Evolutionary conservation across 257 asterid species (phyloP), one percentile per base, ranked within the genome.

Genomic region (Scutellaria baicalensis): DNA sequence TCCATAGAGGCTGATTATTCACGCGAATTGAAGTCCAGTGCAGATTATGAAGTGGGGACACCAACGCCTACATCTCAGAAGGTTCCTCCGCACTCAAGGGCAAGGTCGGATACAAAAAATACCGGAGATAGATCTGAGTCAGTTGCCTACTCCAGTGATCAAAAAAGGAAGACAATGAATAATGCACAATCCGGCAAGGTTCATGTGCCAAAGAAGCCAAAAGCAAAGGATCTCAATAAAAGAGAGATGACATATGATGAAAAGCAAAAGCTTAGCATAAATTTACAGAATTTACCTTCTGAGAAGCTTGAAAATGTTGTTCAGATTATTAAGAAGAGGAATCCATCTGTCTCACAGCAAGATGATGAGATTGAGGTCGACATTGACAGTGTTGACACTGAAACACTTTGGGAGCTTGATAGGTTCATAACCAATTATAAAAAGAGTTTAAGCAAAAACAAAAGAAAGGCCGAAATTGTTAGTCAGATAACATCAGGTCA

Each of bases 351-450:
- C 55, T 81, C 88, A 38, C 96, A 89, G 81, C 85, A 84, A 60
- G 96, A 92, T 73, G 96, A 89, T 82, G 97, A 92, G 79, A 89
- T 92, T 58, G 97, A 92, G 77, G 96, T 92, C 47, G 97, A 92
- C 68, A 92, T 92, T 49, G 97, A 92, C 73, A 84, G 81, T 70
- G 93, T 92, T 58, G 97, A 91, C 78, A 85, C 91, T 7, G 97
- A 91, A 79, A 91, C 97, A 70, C 90, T 91, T 57, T 91, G 97
- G 97, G 97, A 91, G 88, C 96, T 91, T 48, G 97, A 91, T 75
- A 84, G 97, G 82, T 91, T 89, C 85, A 80, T 91, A 67, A 81
- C 93, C 42, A 87, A 92, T 78, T 86, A 77, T 77, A 86, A 83
- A 76, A 92, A 87, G 87, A 84, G 83, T 71, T 52, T 83, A 83